phyloP scores from a whole-genome alignment of 208 protist species.

The Leishmania braziliensis region DNA sequence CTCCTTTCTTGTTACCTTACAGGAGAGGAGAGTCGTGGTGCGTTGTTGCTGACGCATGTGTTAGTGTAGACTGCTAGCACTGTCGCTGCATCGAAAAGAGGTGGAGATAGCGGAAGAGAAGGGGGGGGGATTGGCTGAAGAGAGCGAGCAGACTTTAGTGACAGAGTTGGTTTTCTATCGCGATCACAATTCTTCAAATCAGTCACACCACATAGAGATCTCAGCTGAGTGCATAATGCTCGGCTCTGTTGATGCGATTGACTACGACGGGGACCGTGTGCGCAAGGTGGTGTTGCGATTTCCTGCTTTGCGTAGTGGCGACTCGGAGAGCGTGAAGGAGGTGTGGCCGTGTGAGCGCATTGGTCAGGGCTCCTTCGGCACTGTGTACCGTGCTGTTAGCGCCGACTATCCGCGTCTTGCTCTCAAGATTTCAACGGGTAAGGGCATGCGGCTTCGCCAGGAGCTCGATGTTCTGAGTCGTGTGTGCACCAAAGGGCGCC shows the following conservation, averaged over 20 bases:
- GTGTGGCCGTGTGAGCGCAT: constrained; percentile 78
- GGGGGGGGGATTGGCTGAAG: background rate
- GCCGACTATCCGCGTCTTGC: constrained; percentile 73
- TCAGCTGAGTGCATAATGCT: constrained; percentile 45
- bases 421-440: constrained; percentile 87
- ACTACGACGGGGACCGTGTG: constrained; percentile 75
- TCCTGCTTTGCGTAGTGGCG: constrained; percentile 42
- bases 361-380: constrained; percentile 88
- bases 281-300: constrained; percentile 72
- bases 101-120: background rate
- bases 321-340: constrained; percentile 39
- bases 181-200: background rate
- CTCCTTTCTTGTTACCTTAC: background rate
- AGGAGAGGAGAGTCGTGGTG: background rate
- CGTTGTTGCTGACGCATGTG: background rate
- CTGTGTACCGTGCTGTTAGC: constrained; percentile 81
- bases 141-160: background rate
- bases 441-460: constrained; percentile 70
- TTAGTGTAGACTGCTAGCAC: background rate
- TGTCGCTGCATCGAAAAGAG: background rate
- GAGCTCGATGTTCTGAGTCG: constrained; percentile 84
- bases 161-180: background rate
- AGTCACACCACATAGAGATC: background rate
- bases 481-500: constrained; percentile 82
- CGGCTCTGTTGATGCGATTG: constrained; percentile 76